Evolutionary conservation across 1,139 yeast genomes (phyloP).

Genomic region (Suhomyces bolitotheri): DNA sequence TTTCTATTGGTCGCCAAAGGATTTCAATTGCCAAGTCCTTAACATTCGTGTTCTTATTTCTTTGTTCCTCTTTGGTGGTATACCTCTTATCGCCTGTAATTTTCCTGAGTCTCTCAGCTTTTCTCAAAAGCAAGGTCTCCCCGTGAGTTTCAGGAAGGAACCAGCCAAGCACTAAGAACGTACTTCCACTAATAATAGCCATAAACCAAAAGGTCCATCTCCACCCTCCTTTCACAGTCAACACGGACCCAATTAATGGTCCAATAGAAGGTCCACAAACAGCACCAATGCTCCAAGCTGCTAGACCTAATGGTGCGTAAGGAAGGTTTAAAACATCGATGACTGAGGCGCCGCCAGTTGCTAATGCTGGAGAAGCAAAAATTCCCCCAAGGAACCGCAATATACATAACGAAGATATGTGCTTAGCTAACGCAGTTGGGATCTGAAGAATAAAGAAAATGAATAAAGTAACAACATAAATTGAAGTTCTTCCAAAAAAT

Average conservation of each 20-base stretch:
- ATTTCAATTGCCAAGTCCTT: conserved; percentile 34
- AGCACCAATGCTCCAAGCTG: conserved; percentile 36
- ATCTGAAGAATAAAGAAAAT: conserved; percentile 35
- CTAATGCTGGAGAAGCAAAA: conserved; percentile 36
- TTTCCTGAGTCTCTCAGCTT: conserved; percentile 35
- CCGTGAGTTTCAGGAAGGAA: conserved; percentile 37
- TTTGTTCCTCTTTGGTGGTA: conserved; percentile 31
- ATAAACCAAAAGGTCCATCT: conserved; percentile 45
- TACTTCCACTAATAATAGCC: conserved; percentile 31
- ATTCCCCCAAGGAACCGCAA: conserved; percentile 35
- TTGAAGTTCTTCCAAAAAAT: conserved; percentile 53
- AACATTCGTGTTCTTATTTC: conserved; percentile 18
- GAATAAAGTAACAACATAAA: conserved; percentile 31
- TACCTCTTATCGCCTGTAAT: conserved; percentile 34
- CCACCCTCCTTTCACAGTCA: conserved; percentile 31
- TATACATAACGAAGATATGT: conserved; percentile 32
- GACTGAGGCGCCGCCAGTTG: conserved; percentile 40
- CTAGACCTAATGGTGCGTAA: conserved; percentile 33
- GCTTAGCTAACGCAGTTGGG: conserved; percentile 28
- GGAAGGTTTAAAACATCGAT: conserved; percentile 28
- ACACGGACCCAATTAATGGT: conserved; percentile 36
- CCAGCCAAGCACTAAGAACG: conserved; percentile 25
- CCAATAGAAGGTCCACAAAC: conserved; percentile 39
- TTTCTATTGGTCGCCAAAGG: conserved; percentile 50
- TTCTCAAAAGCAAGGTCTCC: conserved; percentile 34